Evolutionary conservation across 441 rosid genomes (phyloP).

Genomic region (Biscutella laevigata): DNA sequence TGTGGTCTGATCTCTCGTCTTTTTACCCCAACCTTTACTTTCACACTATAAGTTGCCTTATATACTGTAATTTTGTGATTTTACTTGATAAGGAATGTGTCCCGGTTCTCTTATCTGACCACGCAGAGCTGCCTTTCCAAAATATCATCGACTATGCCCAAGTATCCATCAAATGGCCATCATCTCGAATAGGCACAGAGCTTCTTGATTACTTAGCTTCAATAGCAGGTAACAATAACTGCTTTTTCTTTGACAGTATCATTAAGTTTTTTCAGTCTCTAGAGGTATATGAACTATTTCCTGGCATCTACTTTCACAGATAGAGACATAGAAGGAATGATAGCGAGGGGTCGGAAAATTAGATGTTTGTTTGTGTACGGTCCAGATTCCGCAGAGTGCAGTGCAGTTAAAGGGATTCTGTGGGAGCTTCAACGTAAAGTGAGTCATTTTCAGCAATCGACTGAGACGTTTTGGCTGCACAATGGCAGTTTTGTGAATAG

Average conservation of each 20-base stretch:
- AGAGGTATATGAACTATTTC: not conserved
- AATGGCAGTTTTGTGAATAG: slow-evolving; percentile 62
- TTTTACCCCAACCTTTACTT: not conserved
- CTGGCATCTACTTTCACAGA: slow-evolving; percentile 38
- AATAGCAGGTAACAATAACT: slow-evolving; percentile 50
- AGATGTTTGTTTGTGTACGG: slow-evolving; percentile 78
- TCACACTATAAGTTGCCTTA: not conserved
- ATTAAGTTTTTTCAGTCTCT: not conserved
- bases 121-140: slow-evolving; percentile 80
- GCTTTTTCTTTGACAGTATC: not conserved
- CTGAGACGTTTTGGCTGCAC: slow-evolving; percentile 95
- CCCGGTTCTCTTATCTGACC: slow-evolving; percentile 86
- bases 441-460: slow-evolving; percentile 77
- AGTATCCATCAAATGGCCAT: slow-evolving; percentile 94
- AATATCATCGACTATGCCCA: slow-evolving; percentile 69
- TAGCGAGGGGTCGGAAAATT: slow-evolving; percentile 58
- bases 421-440: slow-evolving; percentile 96
- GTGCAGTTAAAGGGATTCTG: slow-evolving; percentile 68
- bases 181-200: slow-evolving; percentile 55
- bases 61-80: not conserved
- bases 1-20: slow-evolving; percentile 48
- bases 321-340: slow-evolving; percentile 55
- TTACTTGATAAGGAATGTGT: slow-evolving; percentile 68
- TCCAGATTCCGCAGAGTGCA: slow-evolving; percentile 55
- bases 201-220: slow-evolving; percentile 78